These are phyloP conservation scores for Mycena rosella DNA, from an alignment of 768 basidiomycete genomes.

Conservation along the genomic window DNA sequence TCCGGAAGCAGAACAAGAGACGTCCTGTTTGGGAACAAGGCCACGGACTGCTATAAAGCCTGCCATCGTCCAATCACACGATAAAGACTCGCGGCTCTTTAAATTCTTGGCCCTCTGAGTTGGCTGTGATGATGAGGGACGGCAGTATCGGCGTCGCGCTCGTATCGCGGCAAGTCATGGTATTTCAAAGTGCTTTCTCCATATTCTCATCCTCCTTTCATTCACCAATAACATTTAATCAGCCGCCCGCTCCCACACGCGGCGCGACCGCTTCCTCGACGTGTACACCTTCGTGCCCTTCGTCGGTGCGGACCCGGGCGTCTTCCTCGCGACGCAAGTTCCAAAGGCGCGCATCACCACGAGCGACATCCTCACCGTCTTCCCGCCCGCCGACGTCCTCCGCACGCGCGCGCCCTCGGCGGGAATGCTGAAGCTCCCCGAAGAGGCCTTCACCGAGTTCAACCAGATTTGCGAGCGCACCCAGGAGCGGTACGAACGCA, in stretches of 20 bases:
- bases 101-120: not conserved
- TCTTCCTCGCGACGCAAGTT: conserved; percentile 72
- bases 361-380: conserved; percentile 70
- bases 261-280: conserved; percentile 71
- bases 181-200: conserved; percentile 70
- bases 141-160: conserved; percentile 77
- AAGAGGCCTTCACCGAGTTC: conserved; percentile 70
- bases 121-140: conserved; percentile 56
- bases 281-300: conserved; percentile 76
- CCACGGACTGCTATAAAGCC: conserved; percentile 17
- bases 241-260: conserved; percentile 71
- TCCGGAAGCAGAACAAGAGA: conserved; percentile 29
- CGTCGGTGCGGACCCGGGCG: conserved; percentile 68
- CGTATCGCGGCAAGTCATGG: conserved; percentile 74
- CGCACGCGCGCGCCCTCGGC: conserved; percentile 46
- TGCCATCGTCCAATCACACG: conserved; percentile 4
- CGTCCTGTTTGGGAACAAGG: conserved; percentile 34
- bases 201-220: not conserved
- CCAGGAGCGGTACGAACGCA: conserved; percentile 65
- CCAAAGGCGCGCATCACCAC: conserved; percentile 74
- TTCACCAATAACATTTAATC: conserved; percentile 5
- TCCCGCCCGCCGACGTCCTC: conserved; percentile 57
- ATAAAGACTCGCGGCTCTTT: not conserved
- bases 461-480: conserved; percentile 64
- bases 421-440: conserved; percentile 77